These are phyloP conservation scores for Diaporthe nobilis DNA, from an alignment of 2,329 filamentous ascomycete genomes.

Conservation along the genomic window DNA sequence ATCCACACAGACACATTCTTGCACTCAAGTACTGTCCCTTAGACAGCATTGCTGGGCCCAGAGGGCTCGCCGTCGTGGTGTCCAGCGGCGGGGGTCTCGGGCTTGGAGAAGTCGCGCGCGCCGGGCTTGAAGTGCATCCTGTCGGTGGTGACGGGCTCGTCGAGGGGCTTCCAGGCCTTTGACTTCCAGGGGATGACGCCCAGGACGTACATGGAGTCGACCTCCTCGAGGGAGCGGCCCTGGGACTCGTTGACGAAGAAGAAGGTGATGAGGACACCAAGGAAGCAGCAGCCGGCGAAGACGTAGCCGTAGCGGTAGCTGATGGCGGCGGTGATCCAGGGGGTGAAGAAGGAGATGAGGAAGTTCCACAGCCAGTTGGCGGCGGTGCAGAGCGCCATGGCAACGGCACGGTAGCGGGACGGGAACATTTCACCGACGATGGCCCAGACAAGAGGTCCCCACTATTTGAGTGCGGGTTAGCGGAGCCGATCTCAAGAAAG, in stretches of 20 bases:
- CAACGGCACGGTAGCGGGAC: slow-evolving; percentile 41
- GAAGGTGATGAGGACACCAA: slow-evolving; percentile 71
- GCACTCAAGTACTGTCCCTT: neutral
- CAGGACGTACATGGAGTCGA: slow-evolving; percentile 76
- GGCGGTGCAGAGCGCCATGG: slow-evolving; percentile 53
- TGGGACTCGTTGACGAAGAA: slow-evolving; percentile 77
- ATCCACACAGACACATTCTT: neutral
- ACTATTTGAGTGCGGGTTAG: slow-evolving; percentile 59
- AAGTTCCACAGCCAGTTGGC: slow-evolving; percentile 74
- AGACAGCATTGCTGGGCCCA: slow-evolving; percentile 33
- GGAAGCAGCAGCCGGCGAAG: slow-evolving; percentile 73
- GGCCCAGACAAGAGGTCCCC: slow-evolving; percentile 80
- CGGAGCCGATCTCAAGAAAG: neutral
- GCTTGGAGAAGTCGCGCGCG: slow-evolving; percentile 38
- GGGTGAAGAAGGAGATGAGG: slow-evolving; percentile 76
- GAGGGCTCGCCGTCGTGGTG: slow-evolving; percentile 36
- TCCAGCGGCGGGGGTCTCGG: slow-evolving; percentile 36
- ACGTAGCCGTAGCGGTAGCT: slow-evolving; percentile 75
- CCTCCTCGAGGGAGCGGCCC: slow-evolving; percentile 75
- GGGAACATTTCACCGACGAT: slow-evolving; percentile 70
- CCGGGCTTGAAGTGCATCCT: slow-evolving; percentile 40
- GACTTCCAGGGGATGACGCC: slow-evolving; percentile 70
- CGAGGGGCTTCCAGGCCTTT: slow-evolving; percentile 56
- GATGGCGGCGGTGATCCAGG: slow-evolving; percentile 74
- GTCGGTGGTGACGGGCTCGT: slow-evolving; percentile 40